phyloP scores from a whole-genome alignment of 768 basidiomycete genomes.

The Tephrocybe rancida region DNA sequence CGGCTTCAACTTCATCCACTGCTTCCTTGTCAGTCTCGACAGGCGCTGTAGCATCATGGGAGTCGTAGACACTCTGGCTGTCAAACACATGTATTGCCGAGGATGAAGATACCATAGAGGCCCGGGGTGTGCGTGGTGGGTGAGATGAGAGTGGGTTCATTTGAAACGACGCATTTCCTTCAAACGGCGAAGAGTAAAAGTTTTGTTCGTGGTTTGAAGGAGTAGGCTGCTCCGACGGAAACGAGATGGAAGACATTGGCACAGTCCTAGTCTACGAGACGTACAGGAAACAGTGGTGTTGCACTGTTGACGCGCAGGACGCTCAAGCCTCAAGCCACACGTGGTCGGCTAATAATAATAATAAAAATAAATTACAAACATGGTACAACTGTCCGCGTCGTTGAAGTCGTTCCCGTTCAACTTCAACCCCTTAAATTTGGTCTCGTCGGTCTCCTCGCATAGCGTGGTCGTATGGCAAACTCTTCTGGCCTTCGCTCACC shows the following conservation, averaged over 20 bases:
- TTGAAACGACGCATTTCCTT: conserved; percentile 65
- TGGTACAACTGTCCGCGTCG: conserved; percentile 11
- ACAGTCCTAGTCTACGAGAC: not conserved
- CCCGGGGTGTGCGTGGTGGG: conserved; percentile 76
- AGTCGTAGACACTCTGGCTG: conserved; percentile 43
- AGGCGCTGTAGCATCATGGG: conserved; percentile 41
- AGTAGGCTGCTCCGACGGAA: conserved; percentile 49
- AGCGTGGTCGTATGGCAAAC: conserved; percentile 14
- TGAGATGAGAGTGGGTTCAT: conserved; percentile 83
- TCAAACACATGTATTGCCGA: conserved; percentile 39
- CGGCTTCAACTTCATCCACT: conserved; percentile 41
- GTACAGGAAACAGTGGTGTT: conserved; percentile 5
- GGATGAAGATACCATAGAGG: conserved; percentile 44
- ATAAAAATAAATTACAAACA: conserved; percentile 19
- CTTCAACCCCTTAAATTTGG: not conserved
- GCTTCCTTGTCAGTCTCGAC: conserved; percentile 34
- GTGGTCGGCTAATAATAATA: conserved; percentile 18
- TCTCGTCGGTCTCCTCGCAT: not conserved
- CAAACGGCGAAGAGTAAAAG: conserved; percentile 63
- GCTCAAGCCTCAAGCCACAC: conserved; percentile 16
- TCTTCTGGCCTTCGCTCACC: conserved; percentile 60
- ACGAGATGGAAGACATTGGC: conserved; percentile 69
- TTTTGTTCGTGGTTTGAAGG: conserved; percentile 46
- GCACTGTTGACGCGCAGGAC: conserved; percentile 7
- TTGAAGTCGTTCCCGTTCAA: not conserved